A percentile compares a stretch with the other conserved stretches of the same genome.
These are phyloP conservation scores for Albugo candida DNA, from an alignment of 352 stramenopile species.

Conservation along the genomic window DNA sequence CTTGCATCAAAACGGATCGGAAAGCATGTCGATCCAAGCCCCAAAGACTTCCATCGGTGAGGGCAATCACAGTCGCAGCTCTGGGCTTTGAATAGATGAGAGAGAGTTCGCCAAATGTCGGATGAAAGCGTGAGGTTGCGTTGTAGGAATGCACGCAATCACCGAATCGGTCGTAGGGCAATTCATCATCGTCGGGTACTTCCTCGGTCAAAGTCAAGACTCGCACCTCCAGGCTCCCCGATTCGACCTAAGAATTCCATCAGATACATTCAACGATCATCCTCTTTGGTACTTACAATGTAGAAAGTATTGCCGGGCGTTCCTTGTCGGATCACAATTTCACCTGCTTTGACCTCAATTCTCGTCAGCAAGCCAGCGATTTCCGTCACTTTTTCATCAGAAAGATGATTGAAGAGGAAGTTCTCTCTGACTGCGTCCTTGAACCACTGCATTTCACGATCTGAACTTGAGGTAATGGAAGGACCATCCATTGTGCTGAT, in stretches of 20 bases:
- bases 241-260: conserved; percentile 24
- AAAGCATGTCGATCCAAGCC: conserved; percentile 86
- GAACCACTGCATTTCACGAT: conserved; percentile 69
- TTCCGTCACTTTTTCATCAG: conserved; percentile 63
- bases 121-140: conserved; percentile 26
- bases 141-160: conserved; percentile 64
- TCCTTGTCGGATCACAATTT: conserved; percentile 84
- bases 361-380: conserved; percentile 80
- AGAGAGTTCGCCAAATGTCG: conserved; percentile 74
- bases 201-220: conserved; percentile 19
- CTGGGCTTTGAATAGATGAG: conserved; percentile 76
- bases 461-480: conserved; percentile 28
- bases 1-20: conserved; percentile 80
- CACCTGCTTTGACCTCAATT: conserved; percentile 52
- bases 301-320: conserved; percentile 88
- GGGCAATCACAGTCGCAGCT: conserved; percentile 49
- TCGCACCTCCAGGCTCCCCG: conserved; percentile 60
- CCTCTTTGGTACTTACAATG: conserved; percentile 26
- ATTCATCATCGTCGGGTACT: not conserved
- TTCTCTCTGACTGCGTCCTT: conserved; percentile 77
- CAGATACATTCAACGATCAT: not conserved
- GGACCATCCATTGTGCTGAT: conserved; percentile 8
- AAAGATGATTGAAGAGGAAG: conserved; percentile 87
- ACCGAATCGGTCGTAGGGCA: conserved; percentile 6
- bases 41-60: conserved; percentile 56